phyloP scores from a whole-genome alignment of 75 land plant genomes.

The Ceratopteris richardii region DNA sequence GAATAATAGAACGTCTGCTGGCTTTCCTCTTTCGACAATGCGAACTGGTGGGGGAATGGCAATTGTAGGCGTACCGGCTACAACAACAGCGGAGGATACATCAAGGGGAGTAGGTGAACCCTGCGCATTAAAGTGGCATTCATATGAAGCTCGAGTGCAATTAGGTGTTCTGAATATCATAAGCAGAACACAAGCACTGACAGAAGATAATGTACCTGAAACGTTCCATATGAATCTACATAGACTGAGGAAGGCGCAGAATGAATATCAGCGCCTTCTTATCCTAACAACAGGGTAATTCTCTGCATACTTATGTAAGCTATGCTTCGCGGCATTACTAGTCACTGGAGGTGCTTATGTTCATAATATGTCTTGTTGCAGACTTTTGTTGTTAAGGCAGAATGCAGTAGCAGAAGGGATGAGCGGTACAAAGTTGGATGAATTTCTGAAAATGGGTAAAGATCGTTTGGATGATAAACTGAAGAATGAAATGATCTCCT shows the following conservation, averaged over 20 bases:
- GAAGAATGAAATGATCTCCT: conserved; percentile 7
- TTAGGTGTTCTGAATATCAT: conserved; percentile 72
- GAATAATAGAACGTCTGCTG: conserved; percentile 5
- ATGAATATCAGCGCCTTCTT: conserved; percentile 61
- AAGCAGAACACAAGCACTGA: conserved; percentile 37
- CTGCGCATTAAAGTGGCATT: conserved; percentile 46
- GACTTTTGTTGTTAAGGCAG: conserved; percentile 65
- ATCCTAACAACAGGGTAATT: conserved; percentile 67
- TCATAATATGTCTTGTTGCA: too few relatives aligned
- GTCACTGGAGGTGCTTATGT: too few relatives aligned
- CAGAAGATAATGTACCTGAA: conserved; percentile 55
- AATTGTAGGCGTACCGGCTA: not conserved
- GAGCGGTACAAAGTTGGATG: conserved; percentile 15
- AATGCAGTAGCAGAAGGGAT: conserved; percentile 30
- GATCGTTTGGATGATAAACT: conserved; percentile 21
- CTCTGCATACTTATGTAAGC: conserved; percentile 54
- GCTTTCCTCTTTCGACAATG: conserved; percentile 43
- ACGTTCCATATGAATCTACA: conserved; percentile 54
- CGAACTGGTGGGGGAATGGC: conserved; percentile 49
- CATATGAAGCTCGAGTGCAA: conserved; percentile 41
- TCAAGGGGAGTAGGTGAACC: conserved; percentile 16
- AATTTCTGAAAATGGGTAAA: conserved; percentile 14
- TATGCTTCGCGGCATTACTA: too few relatives aligned
- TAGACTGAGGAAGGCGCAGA: conserved; percentile 63
- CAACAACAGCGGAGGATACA: not conserved